A percentile compares a stretch with the other conserved stretches of the same genome.
These are phyloP conservation scores for Exophiala sp. DNA, from an alignment of 2,329 filamentous ascomycete genomes.

Conservation along the genomic window DNA sequence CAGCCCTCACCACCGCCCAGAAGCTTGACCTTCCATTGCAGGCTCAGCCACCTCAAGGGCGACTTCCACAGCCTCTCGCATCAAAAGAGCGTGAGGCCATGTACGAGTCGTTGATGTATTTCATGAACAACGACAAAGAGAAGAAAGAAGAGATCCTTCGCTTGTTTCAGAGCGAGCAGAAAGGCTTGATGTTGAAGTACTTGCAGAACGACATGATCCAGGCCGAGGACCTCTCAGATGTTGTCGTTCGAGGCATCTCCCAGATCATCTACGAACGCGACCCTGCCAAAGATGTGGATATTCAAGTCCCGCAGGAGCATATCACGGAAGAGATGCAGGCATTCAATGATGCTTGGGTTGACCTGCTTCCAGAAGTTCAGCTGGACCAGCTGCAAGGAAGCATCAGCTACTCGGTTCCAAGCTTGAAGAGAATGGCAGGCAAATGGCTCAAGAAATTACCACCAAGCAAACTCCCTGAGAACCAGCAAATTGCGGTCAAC, in stretches of 20 bases:
- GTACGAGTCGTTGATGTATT: not conserved
- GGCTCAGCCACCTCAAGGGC: not conserved
- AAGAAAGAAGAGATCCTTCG: not conserved
- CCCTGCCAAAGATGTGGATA: not conserved
- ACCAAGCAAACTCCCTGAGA: slow-evolving; percentile 1
- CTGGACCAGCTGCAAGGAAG: slow-evolving; percentile 1
- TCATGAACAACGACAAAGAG: not conserved
- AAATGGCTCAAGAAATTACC: not conserved
- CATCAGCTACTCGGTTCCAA: not conserved
- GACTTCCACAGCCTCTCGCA: not conserved
- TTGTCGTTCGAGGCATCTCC: not conserved
- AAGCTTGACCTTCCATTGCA: not conserved
- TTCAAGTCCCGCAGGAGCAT: not conserved
- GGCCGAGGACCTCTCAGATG: no score
- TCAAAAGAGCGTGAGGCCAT: not conserved
- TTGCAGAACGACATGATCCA: no score
- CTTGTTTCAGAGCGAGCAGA: slow-evolving; percentile 1
- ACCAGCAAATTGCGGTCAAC: not conserved
- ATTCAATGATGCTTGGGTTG: slow-evolving; percentile 3
- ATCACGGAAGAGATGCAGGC: not conserved
- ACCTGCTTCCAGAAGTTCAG: not conserved
- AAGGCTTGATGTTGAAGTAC: no score
- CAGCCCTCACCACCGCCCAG: not conserved
- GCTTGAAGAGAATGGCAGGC: not conserved
- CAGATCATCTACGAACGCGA: slow-evolving; percentile 3